A percentile compares a stretch with the other conserved stretches of the same genome.
phyloP scores from a whole-genome alignment of 169 alveolate genomes.

The Cryptosporidium baileyi region DNA sequence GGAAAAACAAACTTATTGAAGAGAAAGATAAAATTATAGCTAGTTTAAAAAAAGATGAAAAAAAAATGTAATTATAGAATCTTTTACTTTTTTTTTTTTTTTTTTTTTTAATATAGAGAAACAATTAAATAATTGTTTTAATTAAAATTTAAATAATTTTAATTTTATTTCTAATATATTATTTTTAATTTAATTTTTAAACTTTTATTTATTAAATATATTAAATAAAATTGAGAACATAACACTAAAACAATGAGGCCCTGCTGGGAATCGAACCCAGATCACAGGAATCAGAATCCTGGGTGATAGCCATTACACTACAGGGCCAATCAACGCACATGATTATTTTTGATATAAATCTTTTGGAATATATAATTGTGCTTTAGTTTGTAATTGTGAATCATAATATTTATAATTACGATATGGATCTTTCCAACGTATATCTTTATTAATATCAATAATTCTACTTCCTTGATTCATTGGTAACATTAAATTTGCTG shows the following conservation, averaged over 20 bases:
- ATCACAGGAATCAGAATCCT: constrained; percentile 72
- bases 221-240: not conserved
- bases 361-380: constrained; percentile 51
- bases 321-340: constrained; percentile 44
- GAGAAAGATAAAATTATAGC: constrained; percentile 22
- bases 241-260: constrained; percentile 8
- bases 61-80: not conserved
- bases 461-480: constrained; percentile 16
- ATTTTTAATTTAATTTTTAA: too few species aligned
- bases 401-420: constrained; percentile 52
- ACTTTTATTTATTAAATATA: not conserved
- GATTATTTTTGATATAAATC: constrained; percentile 26
- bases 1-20: constrained; percentile 41
- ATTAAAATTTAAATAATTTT: not conserved
- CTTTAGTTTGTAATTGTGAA: not conserved
- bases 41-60: too few species aligned
- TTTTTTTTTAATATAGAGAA: too few species aligned
- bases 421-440: constrained; percentile 67
- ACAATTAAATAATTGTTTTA: not conserved
- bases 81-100: too few species aligned
- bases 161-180: not conserved
- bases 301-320: constrained; percentile 72
- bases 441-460: constrained; percentile 53
- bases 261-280: constrained; percentile 73
- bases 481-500: constrained; percentile 57